These are phyloP conservation scores for Quaeritorhiza haematococci DNA, from an alignment of 371 early-diverging fungal genomes.

Conservation along the genomic window DNA sequence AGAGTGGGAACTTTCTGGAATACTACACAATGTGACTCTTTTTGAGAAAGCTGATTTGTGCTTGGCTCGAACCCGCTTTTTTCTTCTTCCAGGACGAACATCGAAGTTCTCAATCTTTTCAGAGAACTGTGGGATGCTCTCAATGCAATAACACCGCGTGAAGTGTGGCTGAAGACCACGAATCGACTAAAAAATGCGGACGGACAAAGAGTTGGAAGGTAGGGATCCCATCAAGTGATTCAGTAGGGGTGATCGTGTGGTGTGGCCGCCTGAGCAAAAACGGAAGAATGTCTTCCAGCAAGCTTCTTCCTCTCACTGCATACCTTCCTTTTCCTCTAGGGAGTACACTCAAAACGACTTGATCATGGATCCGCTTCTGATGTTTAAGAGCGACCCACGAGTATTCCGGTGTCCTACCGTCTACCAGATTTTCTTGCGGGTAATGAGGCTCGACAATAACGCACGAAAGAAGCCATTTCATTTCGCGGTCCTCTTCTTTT, in stretches of 20 bases:
- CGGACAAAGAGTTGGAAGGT: conserved; percentile 36
- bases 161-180: conserved; percentile 30
- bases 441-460: background rate
- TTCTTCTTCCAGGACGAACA: conserved; percentile 9
- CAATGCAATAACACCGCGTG: conserved; percentile 37
- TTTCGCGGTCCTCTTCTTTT: background rate
- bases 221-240: conserved; percentile 3
- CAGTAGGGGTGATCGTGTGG: conserved; percentile 2
- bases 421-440: conserved; percentile 35
- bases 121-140: conserved; percentile 33
- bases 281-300: too few relatives aligned
- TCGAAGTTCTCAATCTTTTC: conserved; percentile 9
- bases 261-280: too few relatives aligned
- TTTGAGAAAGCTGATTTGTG: too few relatives aligned
- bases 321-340: background rate
- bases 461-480: background rate
- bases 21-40: too few relatives aligned
- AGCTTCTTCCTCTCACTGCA: too few relatives aligned
- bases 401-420: conserved; percentile 33
- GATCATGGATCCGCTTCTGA: conserved; percentile 39
- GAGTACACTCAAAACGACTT: conserved; percentile 32
- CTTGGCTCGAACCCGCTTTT: too few relatives aligned
- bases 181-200: too few relatives aligned
- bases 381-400: conserved; percentile 36
- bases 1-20: background rate